Percentiles rank a stretch among this genome's conserved stretches.
Evolutionary conservation across 2,329 filamentous ascomycete species (phyloP).

Genomic region (Cytospora schulzeri): DNA sequence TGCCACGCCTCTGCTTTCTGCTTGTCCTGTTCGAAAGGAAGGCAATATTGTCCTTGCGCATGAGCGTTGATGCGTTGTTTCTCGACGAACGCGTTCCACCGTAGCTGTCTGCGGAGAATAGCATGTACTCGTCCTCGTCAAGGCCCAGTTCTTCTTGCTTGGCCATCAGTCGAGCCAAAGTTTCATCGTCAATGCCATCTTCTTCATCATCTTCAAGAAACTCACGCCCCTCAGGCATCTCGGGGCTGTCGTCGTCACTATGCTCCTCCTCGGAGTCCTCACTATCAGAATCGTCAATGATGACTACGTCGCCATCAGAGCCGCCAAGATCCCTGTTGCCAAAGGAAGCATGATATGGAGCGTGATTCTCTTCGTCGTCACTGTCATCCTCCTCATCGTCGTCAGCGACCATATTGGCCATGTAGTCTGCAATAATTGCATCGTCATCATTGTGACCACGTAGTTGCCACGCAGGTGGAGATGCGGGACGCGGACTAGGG

Average conservation of each 20-base stretch:
- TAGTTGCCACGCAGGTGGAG: conserved; percentile 27
- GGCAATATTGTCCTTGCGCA: neutral
- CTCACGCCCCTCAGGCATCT: conserved; percentile 32
- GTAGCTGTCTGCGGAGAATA: conserved; percentile 47
- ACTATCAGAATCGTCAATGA: conserved; percentile 44
- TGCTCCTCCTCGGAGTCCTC: conserved; percentile 41
- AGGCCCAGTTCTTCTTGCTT: conserved; percentile 67
- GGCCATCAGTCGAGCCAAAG: conserved; percentile 60
- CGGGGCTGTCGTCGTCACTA: conserved; percentile 38
- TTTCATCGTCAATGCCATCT: conserved; percentile 60
- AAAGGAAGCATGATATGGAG: conserved; percentile 33
- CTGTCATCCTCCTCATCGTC: conserved; percentile 34
- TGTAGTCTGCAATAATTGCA: conserved; percentile 67
- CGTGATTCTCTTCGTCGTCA: conserved; percentile 33
- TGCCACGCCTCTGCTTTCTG: conserved; percentile 2
- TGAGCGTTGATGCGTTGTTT: neutral
- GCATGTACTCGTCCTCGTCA: conserved; percentile 57
- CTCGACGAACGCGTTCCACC: conserved; percentile 13
- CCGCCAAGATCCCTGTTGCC: conserved; percentile 47
- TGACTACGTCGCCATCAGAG: conserved; percentile 43
- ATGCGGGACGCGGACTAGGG: conserved; percentile 4
- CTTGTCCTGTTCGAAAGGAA: neutral
- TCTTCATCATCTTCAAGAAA: conserved; percentile 43
- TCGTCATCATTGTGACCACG: conserved; percentile 44
- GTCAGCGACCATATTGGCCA: conserved; percentile 63